Evolutionary conservation across 2,329 filamentous ascomycete species (phyloP).

Genomic region (Neurospora sp.): DNA sequence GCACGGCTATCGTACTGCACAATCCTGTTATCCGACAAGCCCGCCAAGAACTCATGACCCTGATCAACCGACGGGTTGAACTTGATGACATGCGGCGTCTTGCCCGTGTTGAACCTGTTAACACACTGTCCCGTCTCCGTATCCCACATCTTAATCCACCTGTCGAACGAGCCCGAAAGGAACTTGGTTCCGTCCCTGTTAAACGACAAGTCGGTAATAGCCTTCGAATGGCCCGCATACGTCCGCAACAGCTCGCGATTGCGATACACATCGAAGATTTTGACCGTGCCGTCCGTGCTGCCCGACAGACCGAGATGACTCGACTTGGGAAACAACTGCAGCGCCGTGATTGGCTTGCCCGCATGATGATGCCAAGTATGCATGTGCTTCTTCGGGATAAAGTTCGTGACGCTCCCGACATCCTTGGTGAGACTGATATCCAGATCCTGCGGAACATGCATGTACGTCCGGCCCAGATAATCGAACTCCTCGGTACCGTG

Average conservation of each 20-base stretch:
- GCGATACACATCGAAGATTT: conserved; percentile 93
- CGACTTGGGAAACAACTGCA: conserved; percentile 81
- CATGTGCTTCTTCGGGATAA: conserved; percentile 85
- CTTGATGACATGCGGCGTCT: conserved; percentile 87
- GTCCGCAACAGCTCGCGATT: conserved; percentile 77
- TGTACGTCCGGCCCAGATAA: conserved; percentile 92
- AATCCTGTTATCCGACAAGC: conserved; percentile 99
- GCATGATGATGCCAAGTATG: conserved; percentile 79
- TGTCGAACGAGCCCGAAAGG: conserved; percentile 84
- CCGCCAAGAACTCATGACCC: conserved; percentile 83
- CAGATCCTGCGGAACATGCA: conserved; percentile 91
- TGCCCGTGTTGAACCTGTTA: conserved; percentile 82
- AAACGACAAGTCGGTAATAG: conserved; percentile 83
- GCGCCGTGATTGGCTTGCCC: conserved; percentile 73
- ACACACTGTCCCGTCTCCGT: conserved; percentile 88
- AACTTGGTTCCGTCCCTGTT: conserved; percentile 75
- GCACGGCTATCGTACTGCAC: conserved; percentile 88
- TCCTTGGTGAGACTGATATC: conserved; percentile 80
- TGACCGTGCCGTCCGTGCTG: conserved; percentile 83
- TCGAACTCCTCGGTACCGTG: conserved; percentile 76
- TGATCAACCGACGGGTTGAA: conserved; percentile 77
- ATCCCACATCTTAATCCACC: conserved; percentile 96
- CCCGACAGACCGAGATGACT: conserved; percentile 84
- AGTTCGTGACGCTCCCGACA: conserved; percentile 72
- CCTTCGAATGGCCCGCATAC: conserved; percentile 85